Conservation (phyloP, 2,329 filamentous ascomycete genomes). For the Fusarium proliferatum region DNA sequence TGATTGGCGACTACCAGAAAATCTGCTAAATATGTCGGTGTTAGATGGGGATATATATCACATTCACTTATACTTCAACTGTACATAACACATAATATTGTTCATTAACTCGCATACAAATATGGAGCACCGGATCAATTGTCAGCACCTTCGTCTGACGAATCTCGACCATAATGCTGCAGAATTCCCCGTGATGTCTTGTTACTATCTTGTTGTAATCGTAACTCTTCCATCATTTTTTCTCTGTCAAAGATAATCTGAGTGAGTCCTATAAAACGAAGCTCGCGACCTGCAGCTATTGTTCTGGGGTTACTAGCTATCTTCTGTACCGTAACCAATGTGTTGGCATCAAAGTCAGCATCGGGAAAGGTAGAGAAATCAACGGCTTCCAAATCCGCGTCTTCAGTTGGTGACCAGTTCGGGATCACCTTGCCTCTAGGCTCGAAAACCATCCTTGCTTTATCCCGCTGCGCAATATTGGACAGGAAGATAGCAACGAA, state of each 20-base stretch:
- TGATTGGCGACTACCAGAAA: background rate
- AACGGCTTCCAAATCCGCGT: background rate
- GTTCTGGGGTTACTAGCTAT: background rate
- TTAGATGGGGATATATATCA: rapidly evolving
- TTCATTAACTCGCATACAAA: background rate
- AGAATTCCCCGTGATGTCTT: background rate
- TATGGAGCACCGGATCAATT: background rate
- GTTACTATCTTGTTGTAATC: rapidly evolving
- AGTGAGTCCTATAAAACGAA: background rate
- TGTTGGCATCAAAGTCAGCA: background rate
- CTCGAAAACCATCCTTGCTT: rapidly evolving
- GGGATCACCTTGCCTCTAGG: background rate
- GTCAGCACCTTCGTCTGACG: background rate
- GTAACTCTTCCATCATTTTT: background rate
- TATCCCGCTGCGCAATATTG: background rate
- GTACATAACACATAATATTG: background rate
- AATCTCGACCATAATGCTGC: background rate
- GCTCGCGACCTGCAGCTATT: rapidly evolving
- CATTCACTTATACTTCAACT: background rate
- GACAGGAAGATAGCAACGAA: background rate
- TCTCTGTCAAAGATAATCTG: background rate
- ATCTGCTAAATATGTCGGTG: background rate
- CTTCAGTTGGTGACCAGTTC: background rate
- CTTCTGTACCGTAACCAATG: background rate
- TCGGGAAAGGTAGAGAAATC: background rate